Percentiles rank a stretch among this genome's conserved stretches.
These are phyloP conservation scores for Annulohypoxylon stygium DNA, from an alignment of 495 filamentous ascomycete genomes.

Conservation along the genomic window DNA sequence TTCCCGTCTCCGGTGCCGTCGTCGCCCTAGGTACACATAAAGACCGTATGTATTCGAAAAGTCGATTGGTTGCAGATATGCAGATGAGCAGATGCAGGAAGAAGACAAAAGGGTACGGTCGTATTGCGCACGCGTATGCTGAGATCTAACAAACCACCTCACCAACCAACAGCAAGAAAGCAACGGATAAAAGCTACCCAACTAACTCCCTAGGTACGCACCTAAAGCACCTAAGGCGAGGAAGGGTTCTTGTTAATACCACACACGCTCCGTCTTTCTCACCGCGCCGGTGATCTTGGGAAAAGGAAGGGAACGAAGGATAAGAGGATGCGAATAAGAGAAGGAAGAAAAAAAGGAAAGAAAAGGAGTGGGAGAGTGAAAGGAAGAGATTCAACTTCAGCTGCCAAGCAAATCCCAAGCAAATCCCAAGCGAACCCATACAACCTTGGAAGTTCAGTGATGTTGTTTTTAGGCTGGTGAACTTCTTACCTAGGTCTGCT, in stretches of 20 bases:
- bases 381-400: conserved; percentile 5
- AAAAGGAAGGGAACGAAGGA: neutral
- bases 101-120: conserved; percentile 7
- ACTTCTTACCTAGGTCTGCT: neutral
- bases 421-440: conserved; percentile 5
- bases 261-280: too few relatives aligned
- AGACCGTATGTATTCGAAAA: neutral
- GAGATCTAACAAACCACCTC: conserved; percentile 1
- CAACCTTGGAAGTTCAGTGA: neutral
- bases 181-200: neutral
- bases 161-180: conserved; percentile 4
- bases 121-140: conserved; percentile 19
- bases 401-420: conserved; percentile 14
- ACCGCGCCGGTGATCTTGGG: neutral
- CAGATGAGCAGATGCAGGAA: conserved; percentile 11
- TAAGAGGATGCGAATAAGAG: neutral
- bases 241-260: too few relatives aligned
- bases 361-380: neutral
- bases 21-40: neutral
- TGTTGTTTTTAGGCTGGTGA: neutral
- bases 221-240: neutral
- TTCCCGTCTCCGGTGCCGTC: neutral
- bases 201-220: neutral
- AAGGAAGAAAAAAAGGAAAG: neutral
- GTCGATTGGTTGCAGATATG: conserved; percentile 18